phyloP scores from a whole-genome alignment of 768 basidiomycete species.

The Strobilomyces echinocephalus region DNA sequence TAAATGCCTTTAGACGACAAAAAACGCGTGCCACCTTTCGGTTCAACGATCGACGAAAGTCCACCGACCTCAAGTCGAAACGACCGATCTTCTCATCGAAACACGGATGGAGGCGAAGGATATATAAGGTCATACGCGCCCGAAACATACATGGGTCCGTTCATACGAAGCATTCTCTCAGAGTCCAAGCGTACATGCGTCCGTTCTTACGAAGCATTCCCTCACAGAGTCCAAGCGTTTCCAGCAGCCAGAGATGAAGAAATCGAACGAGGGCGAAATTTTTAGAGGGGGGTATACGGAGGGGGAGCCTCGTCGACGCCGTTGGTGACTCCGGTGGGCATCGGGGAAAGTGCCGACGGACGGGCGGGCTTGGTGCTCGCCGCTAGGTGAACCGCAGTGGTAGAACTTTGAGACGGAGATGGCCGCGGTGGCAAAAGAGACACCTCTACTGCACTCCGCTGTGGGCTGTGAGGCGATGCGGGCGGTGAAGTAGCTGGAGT shows the following conservation, averaged over 20 bases:
- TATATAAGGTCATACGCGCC: background rate
- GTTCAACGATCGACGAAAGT: too few species aligned
- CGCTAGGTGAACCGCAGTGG: background rate
- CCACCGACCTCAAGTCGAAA: background rate
- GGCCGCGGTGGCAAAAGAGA: background rate
- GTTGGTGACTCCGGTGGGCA: slow-evolving; percentile 12
- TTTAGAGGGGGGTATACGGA: slow-evolving; percentile 23
- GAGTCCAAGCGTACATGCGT: too few species aligned
- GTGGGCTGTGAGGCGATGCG: background rate
- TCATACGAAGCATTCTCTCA: too few species aligned
- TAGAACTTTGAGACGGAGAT: background rate
- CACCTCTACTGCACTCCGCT: background rate
- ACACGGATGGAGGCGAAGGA: background rate
- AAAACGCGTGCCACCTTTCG: background rate
- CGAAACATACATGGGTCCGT: slow-evolving; percentile 1
- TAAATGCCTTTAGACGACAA: too few species aligned
- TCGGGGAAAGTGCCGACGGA: slow-evolving; percentile 1
- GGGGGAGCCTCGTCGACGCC: slow-evolving; percentile 20
- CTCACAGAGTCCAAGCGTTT: background rate
- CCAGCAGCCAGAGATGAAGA: background rate
- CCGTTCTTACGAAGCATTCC: background rate
- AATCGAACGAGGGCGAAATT: background rate
- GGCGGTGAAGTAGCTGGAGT: background rate
- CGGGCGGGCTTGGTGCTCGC: background rate
- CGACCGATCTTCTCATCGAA: background rate